Evolutionary conservation across 202 grass and related monocot genomes (phyloP).

Genomic region (Cymbopogon flexuosus): DNA sequence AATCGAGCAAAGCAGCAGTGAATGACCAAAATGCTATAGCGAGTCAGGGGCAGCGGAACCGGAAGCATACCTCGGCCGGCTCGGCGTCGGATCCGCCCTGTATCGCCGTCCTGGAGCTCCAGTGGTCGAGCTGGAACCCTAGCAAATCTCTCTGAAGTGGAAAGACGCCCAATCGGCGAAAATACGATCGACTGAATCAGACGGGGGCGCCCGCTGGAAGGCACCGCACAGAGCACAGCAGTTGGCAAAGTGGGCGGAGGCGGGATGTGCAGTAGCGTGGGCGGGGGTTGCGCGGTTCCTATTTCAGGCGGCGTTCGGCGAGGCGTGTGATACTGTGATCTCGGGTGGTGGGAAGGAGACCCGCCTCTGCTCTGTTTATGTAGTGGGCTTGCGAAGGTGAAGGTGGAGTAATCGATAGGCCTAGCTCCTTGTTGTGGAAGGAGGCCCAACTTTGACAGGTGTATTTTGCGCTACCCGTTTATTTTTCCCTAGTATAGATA

Average conservation of each 20-base stretch:
- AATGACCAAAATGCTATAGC: not conserved
- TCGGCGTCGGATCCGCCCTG: slow-evolving; percentile 26
- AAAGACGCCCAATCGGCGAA: not conserved
- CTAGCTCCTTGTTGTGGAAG: not conserved
- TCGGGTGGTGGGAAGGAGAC: not conserved
- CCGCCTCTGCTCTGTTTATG: not conserved
- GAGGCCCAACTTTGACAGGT: not conserved
- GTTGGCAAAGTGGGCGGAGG: no score
- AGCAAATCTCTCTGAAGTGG: not conserved
- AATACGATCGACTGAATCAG: not conserved
- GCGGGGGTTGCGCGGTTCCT: no score
- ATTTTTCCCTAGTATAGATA: no score
- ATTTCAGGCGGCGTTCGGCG: no score
- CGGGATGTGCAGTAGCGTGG: no score
- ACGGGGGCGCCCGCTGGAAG: no score
- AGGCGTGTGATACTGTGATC: no score
- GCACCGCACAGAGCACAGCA: no score
- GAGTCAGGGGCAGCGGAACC: not conserved
- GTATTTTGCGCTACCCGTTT: no score
- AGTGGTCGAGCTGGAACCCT: slow-evolving; percentile 2
- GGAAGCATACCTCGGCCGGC: slow-evolving; percentile 35
- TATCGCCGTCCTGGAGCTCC: slow-evolving; percentile 33
- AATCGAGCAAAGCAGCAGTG: not conserved
- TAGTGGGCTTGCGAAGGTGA: not conserved
- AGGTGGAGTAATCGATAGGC: not conserved